Evolutionary conservation across 164 flowering plant species (phyloP).

Genomic region (Malania oleifera): DNA sequence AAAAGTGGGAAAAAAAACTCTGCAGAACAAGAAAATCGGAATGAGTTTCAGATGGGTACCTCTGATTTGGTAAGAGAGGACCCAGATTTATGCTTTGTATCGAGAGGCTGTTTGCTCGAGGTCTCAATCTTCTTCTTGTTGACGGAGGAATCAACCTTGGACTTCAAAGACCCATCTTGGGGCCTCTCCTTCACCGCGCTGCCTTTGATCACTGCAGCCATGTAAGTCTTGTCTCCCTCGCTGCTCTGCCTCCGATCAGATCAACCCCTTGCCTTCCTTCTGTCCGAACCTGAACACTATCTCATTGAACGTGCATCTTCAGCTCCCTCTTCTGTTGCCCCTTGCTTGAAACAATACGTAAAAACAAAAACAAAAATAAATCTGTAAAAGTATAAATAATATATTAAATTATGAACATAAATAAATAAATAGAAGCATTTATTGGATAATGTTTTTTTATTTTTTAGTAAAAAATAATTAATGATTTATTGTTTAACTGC

Average conservation of each 20-base stretch:
- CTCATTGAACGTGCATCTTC: not conserved
- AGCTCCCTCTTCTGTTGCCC: not conserved
- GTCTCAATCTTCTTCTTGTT: constrained; percentile 41
- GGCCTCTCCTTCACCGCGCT: constrained; percentile 31
- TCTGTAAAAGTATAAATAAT: not conserved
- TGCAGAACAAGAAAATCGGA: too few relatives aligned
- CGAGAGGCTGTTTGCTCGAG: constrained; percentile 33
- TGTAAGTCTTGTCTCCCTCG: not conserved
- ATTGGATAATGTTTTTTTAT: too few relatives aligned
- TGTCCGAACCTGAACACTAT: not conserved
- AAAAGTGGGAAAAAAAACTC: too few relatives aligned
- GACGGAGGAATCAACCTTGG: constrained; percentile 26
- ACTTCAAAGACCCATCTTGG: constrained; percentile 33
- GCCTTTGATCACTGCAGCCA: constrained; percentile 38
- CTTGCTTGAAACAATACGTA: not conserved
- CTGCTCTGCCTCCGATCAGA: constrained; percentile 2
- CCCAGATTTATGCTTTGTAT: constrained; percentile 35
- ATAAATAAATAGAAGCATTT: too few relatives aligned
- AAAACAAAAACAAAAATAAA: not conserved
- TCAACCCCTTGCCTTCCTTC: constrained; percentile 3
- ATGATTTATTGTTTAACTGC: constrained; percentile 1
- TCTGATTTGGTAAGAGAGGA: constrained; percentile 37
- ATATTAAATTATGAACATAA: too few relatives aligned
- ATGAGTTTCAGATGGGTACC: constrained; percentile 30
- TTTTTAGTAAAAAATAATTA: too few relatives aligned